A percentile compares a stretch with the other conserved stretches of the same genome.
phyloP scores from a whole-genome alignment of 139 green algal species.

The Chlorella sp. region DNA sequence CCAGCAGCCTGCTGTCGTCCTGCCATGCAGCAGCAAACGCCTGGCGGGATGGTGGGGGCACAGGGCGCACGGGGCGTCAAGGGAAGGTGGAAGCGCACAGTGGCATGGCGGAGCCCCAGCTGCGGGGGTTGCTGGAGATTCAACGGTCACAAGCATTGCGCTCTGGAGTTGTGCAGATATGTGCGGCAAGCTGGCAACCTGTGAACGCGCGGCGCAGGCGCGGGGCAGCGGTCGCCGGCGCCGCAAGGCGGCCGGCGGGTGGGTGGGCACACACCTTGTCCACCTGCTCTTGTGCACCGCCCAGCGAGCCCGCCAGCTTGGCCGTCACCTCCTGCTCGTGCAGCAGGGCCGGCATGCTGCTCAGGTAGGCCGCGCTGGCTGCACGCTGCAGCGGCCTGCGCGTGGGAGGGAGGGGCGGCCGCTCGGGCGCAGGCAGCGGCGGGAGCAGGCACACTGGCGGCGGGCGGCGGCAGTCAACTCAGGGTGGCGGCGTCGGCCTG shows the following conservation, averaged over 20 bases:
- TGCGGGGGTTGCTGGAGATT: too few relatives aligned
- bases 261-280: conserved; percentile 22
- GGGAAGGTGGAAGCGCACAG: too few relatives aligned
- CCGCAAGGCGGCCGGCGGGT: background rate
- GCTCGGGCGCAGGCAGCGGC: too few relatives aligned
- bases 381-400: background rate
- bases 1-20: conserved; percentile 49
- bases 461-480: too few relatives aligned
- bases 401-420: too few relatives aligned
- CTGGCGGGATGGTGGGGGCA: too few relatives aligned
- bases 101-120: background rate
- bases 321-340: conserved; percentile 18
- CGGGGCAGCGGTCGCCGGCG: background rate
- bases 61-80: too few relatives aligned
- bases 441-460: too few relatives aligned
- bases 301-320: conserved; percentile 3
- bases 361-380: background rate
- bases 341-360: conserved; percentile 4
- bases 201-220: too few relatives aligned
- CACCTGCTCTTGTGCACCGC: background rate
- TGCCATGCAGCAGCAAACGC: conserved; percentile 59
- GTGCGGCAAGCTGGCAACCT: background rate
- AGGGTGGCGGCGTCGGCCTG: too few relatives aligned
- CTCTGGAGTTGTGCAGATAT: too few relatives aligned
- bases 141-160: too few relatives aligned